Evolutionary conservation across 2,329 filamentous ascomycete genomes (phyloP).

Genomic region (Xylariaceae sp.): DNA sequence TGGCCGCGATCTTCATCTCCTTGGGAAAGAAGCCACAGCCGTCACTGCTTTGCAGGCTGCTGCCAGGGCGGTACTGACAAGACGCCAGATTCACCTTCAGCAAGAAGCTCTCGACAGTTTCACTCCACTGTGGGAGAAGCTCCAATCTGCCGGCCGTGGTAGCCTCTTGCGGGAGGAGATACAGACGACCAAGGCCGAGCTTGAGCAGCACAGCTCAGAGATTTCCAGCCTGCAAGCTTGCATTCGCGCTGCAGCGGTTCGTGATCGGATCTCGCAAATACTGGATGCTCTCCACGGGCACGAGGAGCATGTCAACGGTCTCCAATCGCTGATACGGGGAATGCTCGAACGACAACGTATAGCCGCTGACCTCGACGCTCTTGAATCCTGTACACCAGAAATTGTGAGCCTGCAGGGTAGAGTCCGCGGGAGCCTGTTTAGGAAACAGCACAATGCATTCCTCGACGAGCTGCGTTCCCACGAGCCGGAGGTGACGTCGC

Average conservation of each 20-base stretch:
- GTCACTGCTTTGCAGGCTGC: conserved; percentile 51
- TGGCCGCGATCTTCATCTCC: conserved; percentile 22
- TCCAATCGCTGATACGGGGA: conserved; percentile 55
- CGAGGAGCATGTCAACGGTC: conserved; percentile 35
- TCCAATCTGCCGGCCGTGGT: conserved; percentile 43
- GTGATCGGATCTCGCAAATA: conserved; percentile 40
- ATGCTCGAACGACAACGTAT: conserved; percentile 50
- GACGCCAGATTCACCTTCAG: conserved; percentile 45
- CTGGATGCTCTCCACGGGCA: conserved; percentile 35
- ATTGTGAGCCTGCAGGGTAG: conserved; percentile 60
- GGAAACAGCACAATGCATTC: conserved; percentile 53
- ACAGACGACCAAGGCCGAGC: conserved; percentile 38
- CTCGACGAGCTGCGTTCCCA: conserved; percentile 64
- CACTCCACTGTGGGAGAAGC: conserved; percentile 40
- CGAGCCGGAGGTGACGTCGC: conserved; percentile 55
- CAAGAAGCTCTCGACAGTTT: conserved; percentile 44
- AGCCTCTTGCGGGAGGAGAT: conserved; percentile 38
- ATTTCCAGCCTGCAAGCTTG: conserved; percentile 35
- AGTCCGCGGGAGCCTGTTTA: conserved; percentile 56
- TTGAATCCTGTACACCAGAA: conserved; percentile 49
- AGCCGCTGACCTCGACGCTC: conserved; percentile 40
- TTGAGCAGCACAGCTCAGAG: conserved; percentile 35
- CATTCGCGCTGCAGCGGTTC: conserved; percentile 47
- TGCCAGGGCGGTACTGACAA: conserved; percentile 53
- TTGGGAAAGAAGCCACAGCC: conserved; percentile 16